A percentile compares a stretch with the other conserved stretches of the same genome.
Conservation (phyloP, 805 yeast genomes). For the Nakazawaea ambrosiae region DNA sequence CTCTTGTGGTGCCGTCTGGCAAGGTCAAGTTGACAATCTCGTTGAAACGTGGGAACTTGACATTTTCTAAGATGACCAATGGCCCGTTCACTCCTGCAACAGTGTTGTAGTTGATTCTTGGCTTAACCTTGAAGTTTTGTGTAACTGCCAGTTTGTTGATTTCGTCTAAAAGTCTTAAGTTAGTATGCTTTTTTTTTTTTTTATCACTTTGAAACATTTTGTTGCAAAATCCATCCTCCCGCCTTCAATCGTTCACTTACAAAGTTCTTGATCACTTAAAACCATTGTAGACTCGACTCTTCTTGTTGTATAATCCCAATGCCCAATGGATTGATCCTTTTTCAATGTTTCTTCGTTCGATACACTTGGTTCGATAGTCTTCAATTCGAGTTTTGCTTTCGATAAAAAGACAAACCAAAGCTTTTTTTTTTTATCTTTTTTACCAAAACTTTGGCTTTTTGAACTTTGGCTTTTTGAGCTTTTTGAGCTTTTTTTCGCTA, state of each 20-base stretch:
- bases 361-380: no score
- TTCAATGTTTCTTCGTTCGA: no score
- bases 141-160: conserved; percentile 89
- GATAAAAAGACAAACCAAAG: no score
- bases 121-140: conserved; percentile 85
- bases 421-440: neutral
- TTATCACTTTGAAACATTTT: no score
- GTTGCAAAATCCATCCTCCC: no score
- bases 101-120: conserved; percentile 89
- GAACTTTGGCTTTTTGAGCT: neutral
- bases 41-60: conserved; percentile 83
- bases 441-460: neutral
- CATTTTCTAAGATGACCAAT: conserved; percentile 81
- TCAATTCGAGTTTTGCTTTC: no score
- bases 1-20: conserved; percentile 92
- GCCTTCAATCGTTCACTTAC: conserved; percentile 25
- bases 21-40: conserved; percentile 95
- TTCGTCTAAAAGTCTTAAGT: conserved; percentile 35
- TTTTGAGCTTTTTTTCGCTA: neutral
- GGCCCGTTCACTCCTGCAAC: conserved; percentile 99
- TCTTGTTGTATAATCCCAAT: neutral
- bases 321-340: neutral
- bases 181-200: no score
- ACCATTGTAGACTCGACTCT: no score
- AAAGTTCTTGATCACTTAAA: conserved; percentile 34